Evolutionary conservation across 2,329 filamentous ascomycete species (phyloP).

Genomic region (Nemania serpens): DNA sequence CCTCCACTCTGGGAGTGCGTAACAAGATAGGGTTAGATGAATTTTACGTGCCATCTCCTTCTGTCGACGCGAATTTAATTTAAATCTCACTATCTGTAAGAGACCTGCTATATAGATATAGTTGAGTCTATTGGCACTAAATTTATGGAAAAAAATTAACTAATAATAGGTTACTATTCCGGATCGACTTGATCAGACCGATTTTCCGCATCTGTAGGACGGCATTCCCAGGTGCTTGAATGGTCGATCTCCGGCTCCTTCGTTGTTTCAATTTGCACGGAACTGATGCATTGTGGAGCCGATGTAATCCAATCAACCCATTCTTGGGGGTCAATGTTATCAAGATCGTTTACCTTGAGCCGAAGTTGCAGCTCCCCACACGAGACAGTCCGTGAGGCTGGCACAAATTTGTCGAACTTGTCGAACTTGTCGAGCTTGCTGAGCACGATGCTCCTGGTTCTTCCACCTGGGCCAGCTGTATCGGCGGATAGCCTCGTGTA

Average conservation of each 20-base stretch:
- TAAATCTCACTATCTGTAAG: too few species aligned
- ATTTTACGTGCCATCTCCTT: too few species aligned
- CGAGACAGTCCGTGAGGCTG: neutral
- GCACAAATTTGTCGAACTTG: neutral
- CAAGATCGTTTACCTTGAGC: neutral
- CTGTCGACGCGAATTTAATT: too few species aligned
- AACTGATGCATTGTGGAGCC: neutral
- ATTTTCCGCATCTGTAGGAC: too few species aligned
- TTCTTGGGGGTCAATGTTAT: neutral
- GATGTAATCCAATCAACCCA: conserved; percentile 10
- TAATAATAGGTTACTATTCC: too few species aligned
- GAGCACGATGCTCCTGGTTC: conserved; percentile 14
- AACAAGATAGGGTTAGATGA: too few species aligned
- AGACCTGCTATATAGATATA: too few species aligned
- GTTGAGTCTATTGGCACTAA: too few species aligned
- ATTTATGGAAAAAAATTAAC: too few species aligned
- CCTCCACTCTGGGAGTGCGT: too few species aligned
- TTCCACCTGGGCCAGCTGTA: neutral
- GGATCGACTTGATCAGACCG: too few species aligned
- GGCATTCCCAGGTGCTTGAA: too few species aligned
- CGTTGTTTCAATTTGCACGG: neutral
- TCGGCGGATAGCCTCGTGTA: conserved; percentile 22
- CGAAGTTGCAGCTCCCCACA: neutral
- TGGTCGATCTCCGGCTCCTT: neutral
- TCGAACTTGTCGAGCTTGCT: neutral